Evolutionary conservation across 2,329 filamentous ascomycete species (phyloP).

Genomic region (Xylaria sp.): DNA sequence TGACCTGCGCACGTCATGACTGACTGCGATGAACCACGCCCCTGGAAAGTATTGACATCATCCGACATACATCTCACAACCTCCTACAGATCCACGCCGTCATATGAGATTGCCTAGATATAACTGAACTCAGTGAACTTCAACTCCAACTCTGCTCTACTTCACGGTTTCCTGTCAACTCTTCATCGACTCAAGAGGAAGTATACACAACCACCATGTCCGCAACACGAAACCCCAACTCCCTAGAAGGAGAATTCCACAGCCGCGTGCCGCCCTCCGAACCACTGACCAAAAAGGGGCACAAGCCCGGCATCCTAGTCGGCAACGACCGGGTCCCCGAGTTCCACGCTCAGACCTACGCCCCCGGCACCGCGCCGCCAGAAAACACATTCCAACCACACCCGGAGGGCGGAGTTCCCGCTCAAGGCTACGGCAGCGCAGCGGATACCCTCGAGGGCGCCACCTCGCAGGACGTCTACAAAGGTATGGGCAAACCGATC

Average conservation of each 20-base stretch:
- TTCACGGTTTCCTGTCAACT: too few relatives aligned
- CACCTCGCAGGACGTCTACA: conserved; percentile 42
- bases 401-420: conserved; percentile 33
- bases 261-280: conserved; percentile 45
- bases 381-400: conserved; percentile 39
- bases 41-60: conserved; percentile 17
- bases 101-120: background rate
- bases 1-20: background rate
- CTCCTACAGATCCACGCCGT: conserved; percentile 4
- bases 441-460: conserved; percentile 39
- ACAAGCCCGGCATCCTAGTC: conserved; percentile 56
- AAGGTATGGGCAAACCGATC: conserved; percentile 39
- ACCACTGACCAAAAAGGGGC: conserved; percentile 51
- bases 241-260: conserved; percentile 54
- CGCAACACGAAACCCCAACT: conserved; percentile 42
- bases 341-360: conserved; percentile 56
- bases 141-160: background rate
- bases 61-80: background rate
- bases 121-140: conserved; percentile 6
- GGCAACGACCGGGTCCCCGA: conserved; percentile 56
- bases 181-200: background rate
- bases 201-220: conserved; percentile 20
- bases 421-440: conserved; percentile 33
- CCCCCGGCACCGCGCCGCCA: conserved; percentile 58
- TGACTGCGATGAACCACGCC: background rate